Percentiles rank a stretch among this genome's conserved stretches.
Evolutionary conservation across 1,284 basidiomycete species (phyloP).

Genomic region (Tilletia walkeri): DNA sequence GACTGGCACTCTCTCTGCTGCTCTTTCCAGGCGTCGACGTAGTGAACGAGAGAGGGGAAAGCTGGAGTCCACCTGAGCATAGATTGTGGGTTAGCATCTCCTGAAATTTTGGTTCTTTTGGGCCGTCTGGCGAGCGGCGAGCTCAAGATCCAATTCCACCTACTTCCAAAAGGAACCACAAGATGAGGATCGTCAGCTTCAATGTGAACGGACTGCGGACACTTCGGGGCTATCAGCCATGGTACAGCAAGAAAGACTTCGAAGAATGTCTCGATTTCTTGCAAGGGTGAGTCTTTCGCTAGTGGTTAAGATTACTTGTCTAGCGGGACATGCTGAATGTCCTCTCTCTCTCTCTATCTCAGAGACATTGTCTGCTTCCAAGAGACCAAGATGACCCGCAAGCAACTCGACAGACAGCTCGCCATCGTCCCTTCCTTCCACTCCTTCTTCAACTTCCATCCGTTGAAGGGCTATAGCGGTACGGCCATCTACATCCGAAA

Average conservation of each 20-base stretch:
- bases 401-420: slow-evolving; percentile 34
- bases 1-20: too few species aligned
- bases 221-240: slow-evolving; percentile 50
- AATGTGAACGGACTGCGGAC: slow-evolving; percentile 54
- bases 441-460: slow-evolving; percentile 51
- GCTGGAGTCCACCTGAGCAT: too few species aligned
- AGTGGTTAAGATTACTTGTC: too few species aligned
- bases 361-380: slow-evolving; percentile 54
- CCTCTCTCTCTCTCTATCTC: neutral
- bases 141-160: too few species aligned
- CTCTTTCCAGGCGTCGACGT: too few species aligned
- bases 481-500: slow-evolving; percentile 47
- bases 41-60: too few species aligned
- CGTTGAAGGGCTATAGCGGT: slow-evolving; percentile 47
- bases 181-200: slow-evolving; percentile 50
- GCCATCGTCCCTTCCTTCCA: slow-evolving; percentile 44
- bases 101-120: too few species aligned
- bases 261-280: slow-evolving; percentile 42
- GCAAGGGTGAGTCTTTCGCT: neutral
- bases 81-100: too few species aligned
- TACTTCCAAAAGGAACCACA: neutral
- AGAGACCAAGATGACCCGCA: slow-evolving; percentile 52
- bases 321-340: neutral
- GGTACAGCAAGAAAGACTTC: slow-evolving; percentile 46
- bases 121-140: too few species aligned